Conservation (phyloP, 2,329 filamentous ascomycete genomes). For the Plenodomus tracheiphilus region DNA sequence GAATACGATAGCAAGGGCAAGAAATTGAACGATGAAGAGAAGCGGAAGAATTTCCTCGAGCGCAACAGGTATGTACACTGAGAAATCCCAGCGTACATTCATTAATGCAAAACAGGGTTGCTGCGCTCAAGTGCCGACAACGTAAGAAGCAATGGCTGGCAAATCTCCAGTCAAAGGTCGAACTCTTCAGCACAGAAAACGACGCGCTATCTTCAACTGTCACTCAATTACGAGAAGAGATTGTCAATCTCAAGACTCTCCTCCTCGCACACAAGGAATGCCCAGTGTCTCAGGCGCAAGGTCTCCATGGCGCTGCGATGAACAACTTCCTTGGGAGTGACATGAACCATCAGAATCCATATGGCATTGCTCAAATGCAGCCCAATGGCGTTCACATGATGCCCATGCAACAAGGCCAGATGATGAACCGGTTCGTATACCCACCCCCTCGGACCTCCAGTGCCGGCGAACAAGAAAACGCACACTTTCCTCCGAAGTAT, state of each 20-base stretch:
- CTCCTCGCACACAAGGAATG: constrained; percentile 95
- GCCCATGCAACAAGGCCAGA: constrained; percentile 43
- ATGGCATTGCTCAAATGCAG: constrained; percentile 52
- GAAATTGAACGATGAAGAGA: constrained; percentile 99
- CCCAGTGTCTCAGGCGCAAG: constrained; percentile 86
- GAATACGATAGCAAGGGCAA: constrained; percentile 58
- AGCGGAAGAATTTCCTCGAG: constrained; percentile 96
- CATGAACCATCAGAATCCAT: constrained; percentile 52
- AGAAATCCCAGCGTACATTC: constrained; percentile 2
- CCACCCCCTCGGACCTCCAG: constrained; percentile 24
- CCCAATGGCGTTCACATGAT: constrained; percentile 49
- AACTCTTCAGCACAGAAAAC: constrained; percentile 89
- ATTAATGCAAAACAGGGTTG: constrained; percentile 68
- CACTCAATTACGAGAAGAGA: constrained; percentile 82
- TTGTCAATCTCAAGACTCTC: constrained; percentile 91
- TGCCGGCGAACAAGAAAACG: constrained; percentile 33
- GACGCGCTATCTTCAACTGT: constrained; percentile 84
- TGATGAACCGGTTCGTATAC: constrained; percentile 45
- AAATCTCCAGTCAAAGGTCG: constrained; percentile 92
- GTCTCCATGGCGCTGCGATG: constrained; percentile 59
- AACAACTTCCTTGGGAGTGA: constrained; percentile 54
- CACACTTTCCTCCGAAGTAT: constrained; percentile 26
- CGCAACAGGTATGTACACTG: constrained; percentile 75
- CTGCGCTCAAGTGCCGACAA: constrained; percentile 94
- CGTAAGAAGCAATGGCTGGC: constrained; percentile 99